Evolutionary conservation across 2,329 filamentous ascomycete genomes (phyloP), one percentile per base, ranked within the genome.

Genomic region (Aspergillus carbonarius): DNA sequence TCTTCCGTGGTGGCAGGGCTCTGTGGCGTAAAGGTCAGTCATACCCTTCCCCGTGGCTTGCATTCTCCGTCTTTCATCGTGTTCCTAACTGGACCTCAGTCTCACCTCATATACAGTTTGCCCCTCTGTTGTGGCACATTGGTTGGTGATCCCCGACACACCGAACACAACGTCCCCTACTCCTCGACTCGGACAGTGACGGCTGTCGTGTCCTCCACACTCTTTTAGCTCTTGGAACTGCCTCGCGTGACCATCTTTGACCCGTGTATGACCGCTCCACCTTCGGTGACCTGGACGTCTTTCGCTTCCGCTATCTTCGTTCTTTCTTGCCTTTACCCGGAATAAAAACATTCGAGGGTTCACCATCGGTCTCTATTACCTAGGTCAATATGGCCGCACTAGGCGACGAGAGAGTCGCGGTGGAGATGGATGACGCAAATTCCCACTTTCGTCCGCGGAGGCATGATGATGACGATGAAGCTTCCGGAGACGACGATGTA

Each of bases 391-490:
- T 97, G 77, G 96, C 96, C 71, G 92, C 92, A 64, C 44, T 55
- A 23, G 89, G 86, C 69, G 87, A 90, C 70, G 92, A 96, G 78
- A 86, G 89, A 32, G 89, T 87, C 40, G 84, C 85, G 39, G 82
- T 89, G 70, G 89, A 92, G 66, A 82, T 87, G 34, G 92, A 96
- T 70, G 92, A 96, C 77, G 90, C 85, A 78, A 83, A 81, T 23
- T 42, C 39, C 79, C 85, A 76, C 79, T 82, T 84, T 17, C 78
- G 83, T 62, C 79, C 89, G 66, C 87, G 91, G 67, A 85, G 88
- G 72, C 87, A 90, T 70, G 92, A 92, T 70, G 90, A 96, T 72
- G 93, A 96, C 66, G 93, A 96, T 71, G 93, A 96, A 67, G 89
- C 91, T 70, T 92, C 90, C 40, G 92, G 91, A 92, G 91, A 95